Base-by-base conservation (phyloP, 2,329 filamentous ascomycete species). In the Chrysosporium queenslandicum region DNA sequence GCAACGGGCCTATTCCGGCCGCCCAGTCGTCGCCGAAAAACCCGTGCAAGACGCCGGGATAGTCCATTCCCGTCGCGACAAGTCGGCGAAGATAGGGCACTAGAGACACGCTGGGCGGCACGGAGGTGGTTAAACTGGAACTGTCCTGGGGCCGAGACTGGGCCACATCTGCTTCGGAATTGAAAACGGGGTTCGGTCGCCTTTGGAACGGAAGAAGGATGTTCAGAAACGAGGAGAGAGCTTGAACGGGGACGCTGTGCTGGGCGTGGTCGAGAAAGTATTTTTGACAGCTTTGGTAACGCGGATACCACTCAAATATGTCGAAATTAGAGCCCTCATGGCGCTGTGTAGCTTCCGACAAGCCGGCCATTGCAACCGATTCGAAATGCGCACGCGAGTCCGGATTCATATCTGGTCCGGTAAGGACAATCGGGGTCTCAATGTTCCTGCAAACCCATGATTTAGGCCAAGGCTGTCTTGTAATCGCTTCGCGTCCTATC, bases 21-120 rank as follows among this genome's bases (percentile, higher is more conserved):
- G 74, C 69, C 87, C 90, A 98, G 64, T 94, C 85, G 58, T 96
- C 87, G n/a, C 92, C 92, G 61, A 97, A 98, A 72, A 96, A 95
- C 9, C 89, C 89, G 64, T 95, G 87, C 55, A 98, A 74, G n/a
- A 97, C 83, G 0, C 82, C 82, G 0, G 86, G 82, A 37, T 82
- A 83, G 67, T 97, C 92, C 72, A 94, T 92, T 1, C 90, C 91
- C 0, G 91, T 97, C 14, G 87, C 87, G 43, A 97, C 82, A 1
- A 97, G 78, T 14, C 92, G 86, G 30, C 91, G 84, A 56, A 97
- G 83, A 67, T 94, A 98, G 0, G 92, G 91, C 3, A 92, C 79
- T 9, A 96, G 75, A 1, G 86, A 88, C 42, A 90, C 76, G 58
- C 66, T 63, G 11, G 63, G 66, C 8, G 68, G 63, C 2, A 67